Evolutionary conservation across 1,284 basidiomycete genomes (phyloP).

Genomic region (Fomes fomentarius): DNA sequence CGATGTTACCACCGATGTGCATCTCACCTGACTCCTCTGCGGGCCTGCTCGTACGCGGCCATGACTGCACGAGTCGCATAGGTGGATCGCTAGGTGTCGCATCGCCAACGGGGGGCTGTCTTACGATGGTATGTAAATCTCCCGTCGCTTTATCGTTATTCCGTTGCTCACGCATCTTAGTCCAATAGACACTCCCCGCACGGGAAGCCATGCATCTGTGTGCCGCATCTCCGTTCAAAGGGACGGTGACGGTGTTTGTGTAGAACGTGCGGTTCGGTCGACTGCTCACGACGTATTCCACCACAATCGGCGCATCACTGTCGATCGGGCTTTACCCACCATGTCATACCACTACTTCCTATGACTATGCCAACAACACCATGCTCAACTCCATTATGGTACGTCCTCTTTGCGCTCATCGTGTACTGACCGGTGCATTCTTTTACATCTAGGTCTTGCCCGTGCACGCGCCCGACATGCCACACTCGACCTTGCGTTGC

Average conservation of each 20-base stretch:
- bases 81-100: neutral
- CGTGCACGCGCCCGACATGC: no score
- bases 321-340: neutral
- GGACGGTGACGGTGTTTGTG: neutral
- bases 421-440: no score
- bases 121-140: neutral
- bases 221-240: neutral
- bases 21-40: neutral
- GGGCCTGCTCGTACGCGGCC: neutral
- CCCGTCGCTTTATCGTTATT: neutral
- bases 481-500: no score
- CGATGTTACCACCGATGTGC: neutral
- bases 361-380: no score
- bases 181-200: neutral
- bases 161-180: neutral
- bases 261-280: neutral
- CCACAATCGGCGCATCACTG: neutral
- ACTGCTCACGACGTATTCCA: neutral
- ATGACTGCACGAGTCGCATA: neutral
- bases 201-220: no score
- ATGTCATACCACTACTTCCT: no score
- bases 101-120: neutral
- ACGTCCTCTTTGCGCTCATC: no score
- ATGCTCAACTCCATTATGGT: no score
- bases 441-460: no score